phyloP scores from a whole-genome alignment of 176 grass and related monocot species.

The Rhynchospora pubera region DNA sequence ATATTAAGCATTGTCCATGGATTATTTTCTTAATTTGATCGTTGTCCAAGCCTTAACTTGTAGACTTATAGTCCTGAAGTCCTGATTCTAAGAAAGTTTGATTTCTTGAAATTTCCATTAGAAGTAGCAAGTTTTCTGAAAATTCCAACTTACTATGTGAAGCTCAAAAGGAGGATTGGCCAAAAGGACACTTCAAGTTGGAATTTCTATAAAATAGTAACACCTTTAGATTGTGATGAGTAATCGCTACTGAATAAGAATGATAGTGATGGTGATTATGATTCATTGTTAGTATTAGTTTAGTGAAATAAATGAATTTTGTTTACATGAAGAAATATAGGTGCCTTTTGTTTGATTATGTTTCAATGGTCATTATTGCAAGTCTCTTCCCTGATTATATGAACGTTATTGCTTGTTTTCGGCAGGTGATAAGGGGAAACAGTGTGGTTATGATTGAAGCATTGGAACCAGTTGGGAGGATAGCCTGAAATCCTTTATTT shows the following conservation, averaged over 20 bases:
- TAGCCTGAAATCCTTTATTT: neutral
- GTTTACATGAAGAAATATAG: neutral
- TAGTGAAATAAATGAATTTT: neutral
- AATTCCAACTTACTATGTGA: neutral
- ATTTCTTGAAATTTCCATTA: neutral
- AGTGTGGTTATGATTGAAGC: slow-evolving; percentile 98
- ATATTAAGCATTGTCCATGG: neutral
- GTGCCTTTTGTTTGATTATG: neutral
- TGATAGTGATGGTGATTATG: neutral
- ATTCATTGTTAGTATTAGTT: neutral
- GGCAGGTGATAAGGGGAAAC: slow-evolving; percentile 86
- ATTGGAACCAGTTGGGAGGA: slow-evolving; percentile 53
- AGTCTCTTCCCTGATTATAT: neutral
- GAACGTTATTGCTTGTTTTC: neutral
- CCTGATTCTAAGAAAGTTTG: neutral
- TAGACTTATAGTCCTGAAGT: slow-evolving; percentile 4
- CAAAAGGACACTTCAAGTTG: neutral
- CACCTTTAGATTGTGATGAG: neutral
- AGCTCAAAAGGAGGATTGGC: neutral
- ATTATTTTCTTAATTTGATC: neutral
- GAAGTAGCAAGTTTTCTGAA: neutral
- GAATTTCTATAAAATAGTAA: neutral
- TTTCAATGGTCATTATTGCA: neutral
- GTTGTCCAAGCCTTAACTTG: neutral
- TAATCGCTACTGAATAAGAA: neutral